Conservation (phyloP, 192 early-diverging fungal genomes). For the Backusella tuberculispora region DNA sequence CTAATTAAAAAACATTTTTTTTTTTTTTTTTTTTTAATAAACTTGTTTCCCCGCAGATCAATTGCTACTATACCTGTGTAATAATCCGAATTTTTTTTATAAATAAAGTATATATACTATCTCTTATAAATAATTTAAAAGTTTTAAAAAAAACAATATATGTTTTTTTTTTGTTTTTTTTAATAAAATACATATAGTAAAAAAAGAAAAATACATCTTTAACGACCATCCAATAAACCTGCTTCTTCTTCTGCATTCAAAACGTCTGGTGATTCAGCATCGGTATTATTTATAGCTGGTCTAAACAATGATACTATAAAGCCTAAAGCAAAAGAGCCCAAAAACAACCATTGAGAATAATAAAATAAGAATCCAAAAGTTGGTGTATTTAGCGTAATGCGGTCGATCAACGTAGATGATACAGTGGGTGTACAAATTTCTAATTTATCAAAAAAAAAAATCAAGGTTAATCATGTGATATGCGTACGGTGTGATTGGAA, state of each 20-base stretch:
- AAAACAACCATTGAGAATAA: slow-evolving; percentile 56
- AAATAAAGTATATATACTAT: background rate
- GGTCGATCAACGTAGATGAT: slow-evolving; percentile 49
- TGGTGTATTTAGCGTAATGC: slow-evolving; percentile 51
- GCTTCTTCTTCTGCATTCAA: slow-evolving; percentile 46
- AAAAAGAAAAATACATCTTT: background rate
- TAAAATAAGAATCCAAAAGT: slow-evolving; percentile 53
- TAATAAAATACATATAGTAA: background rate
- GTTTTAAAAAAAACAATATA: slow-evolving; percentile 4
- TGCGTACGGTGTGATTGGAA: background rate
- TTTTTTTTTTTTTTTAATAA: background rate
- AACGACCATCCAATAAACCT: slow-evolving; percentile 29
- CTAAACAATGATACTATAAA: slow-evolving; percentile 47
- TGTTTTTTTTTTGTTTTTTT: too few relatives aligned
- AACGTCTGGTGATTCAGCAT: slow-evolving; percentile 42
- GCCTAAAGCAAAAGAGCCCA: slow-evolving; percentile 41
- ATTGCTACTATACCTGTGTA: background rate
- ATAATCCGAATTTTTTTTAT: background rate
- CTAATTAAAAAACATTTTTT: background rate
- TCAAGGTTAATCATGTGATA: background rate
- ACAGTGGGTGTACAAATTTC: slow-evolving; percentile 61
- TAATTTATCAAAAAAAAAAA: slow-evolving; percentile 9
- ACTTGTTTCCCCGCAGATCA: background rate
- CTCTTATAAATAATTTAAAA: background rate
- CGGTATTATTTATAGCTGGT: slow-evolving; percentile 36